A percentile compares a stretch with the other conserved stretches of the same genome.
These are phyloP conservation scores for Colletotrichum australisinense DNA, from an alignment of 2,329 filamentous ascomycete species.

Conservation along the genomic window DNA sequence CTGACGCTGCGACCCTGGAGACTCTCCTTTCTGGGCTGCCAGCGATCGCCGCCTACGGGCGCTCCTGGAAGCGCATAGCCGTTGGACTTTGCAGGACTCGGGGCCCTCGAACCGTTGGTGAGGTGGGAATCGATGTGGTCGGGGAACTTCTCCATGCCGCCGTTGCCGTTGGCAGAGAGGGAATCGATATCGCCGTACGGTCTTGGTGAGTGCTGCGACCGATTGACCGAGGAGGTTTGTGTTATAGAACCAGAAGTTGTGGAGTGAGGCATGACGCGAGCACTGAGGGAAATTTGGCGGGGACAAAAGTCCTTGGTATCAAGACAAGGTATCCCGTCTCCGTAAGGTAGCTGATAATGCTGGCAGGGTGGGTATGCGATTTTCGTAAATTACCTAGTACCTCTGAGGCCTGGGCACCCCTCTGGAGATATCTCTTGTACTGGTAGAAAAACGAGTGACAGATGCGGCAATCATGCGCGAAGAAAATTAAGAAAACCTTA, in stretches of 20 bases:
- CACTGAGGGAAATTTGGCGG: slow-evolving; percentile 27
- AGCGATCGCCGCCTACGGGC: slow-evolving; percentile 60
- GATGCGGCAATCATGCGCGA: slow-evolving; percentile 32
- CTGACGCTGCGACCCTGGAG: slow-evolving; percentile 56
- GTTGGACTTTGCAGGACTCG: slow-evolving; percentile 42
- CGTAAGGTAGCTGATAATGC: slow-evolving; percentile 10
- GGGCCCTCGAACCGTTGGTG: slow-evolving; percentile 37
- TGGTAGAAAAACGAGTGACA: slow-evolving; percentile 28
- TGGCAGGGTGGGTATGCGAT: background rate
- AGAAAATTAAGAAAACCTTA: slow-evolving; percentile 19
- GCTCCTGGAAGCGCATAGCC: slow-evolving; percentile 40
- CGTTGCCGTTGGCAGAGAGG: slow-evolving; percentile 33
- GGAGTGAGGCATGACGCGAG: slow-evolving; percentile 52
- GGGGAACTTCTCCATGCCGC: slow-evolving; percentile 67
- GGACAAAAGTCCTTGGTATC: slow-evolving; percentile 23
- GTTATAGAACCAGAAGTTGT: slow-evolving; percentile 44
- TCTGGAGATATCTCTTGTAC: background rate
- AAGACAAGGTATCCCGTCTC: background rate
- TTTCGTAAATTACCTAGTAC: background rate
- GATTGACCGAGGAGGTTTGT: slow-evolving; percentile 48
- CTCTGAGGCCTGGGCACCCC: background rate
- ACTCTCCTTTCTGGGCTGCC: slow-evolving; percentile 70
- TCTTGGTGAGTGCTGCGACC: slow-evolving; percentile 42
- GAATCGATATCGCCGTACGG: slow-evolving; percentile 32
- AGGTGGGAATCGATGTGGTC: slow-evolving; percentile 59